Evolutionary conservation across 1,284 basidiomycete genomes (phyloP), one percentile per base, ranked within the genome.

Genomic region (Trametes hirsuta): DNA sequence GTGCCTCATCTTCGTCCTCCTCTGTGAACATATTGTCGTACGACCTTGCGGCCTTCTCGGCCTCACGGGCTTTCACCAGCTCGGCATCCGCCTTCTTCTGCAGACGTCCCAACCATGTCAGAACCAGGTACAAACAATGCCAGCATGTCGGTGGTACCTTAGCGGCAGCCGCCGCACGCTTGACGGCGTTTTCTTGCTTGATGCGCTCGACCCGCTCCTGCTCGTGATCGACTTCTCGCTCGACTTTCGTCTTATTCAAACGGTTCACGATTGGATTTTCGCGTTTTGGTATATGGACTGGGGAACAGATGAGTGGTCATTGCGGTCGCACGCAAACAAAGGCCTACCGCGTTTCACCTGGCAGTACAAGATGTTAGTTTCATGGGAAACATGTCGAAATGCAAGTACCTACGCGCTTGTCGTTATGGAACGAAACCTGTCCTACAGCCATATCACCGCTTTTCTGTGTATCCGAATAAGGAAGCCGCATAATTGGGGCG

Each of bases 371-470:
- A 22, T 44, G 39, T 47, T 24, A 41, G 15, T 24, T 1, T 18
- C 11, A n/a, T 22, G 10, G 39, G 2, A 6, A 14, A 5, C n/a
- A 15, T 6, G 34, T 25, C 9, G 21, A 25, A 18, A 15, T 8
- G 2, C 3, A 2, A 36, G 40, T 14, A 65, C 79, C 54, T 57
- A 93, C 93, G 75, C 84, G 83, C 69, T 95, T 93, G 72, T 98
- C 95, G 58, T 82, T 92, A 69, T 97, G 91, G 74, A 99, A 99
- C 0, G 94, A 91, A 0, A 99, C 97, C 69, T 96, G 90, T 0
- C 97, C 97, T 2, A 96, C 88, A 0, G 94, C 94, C 94, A 97
- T 97, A 71, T 97, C 94, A 0, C 95, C 95, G 8, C 92, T 91
- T 93, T 98, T 98, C 91, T 94, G 62, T 4, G 22, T 10, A 47